These are phyloP conservation scores for Fusarium verticillioides DNA, from an alignment of 2,329 filamentous ascomycete species.

Conservation along the genomic window DNA sequence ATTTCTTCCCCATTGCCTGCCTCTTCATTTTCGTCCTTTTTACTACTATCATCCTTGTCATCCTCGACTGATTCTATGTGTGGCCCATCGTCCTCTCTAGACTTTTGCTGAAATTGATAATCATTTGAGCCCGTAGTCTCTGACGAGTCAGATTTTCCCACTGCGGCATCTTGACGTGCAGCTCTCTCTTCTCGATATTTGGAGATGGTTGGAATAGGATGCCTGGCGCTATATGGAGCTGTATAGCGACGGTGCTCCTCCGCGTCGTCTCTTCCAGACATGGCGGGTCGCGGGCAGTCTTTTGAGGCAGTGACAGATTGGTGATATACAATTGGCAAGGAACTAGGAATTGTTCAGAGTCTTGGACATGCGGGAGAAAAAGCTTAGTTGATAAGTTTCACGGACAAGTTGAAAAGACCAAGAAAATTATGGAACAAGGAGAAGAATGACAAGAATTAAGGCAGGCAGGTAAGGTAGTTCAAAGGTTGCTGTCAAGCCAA, in stretches of 20 bases:
- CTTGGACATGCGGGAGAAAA: conserved; percentile 11
- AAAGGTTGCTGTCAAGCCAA: neutral
- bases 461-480: neutral
- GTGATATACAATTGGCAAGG: neutral
- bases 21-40: conserved; percentile 3
- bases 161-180: conserved; percentile 55
- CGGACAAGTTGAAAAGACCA: neutral
- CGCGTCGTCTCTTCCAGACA: conserved; percentile 52
- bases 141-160: conserved; percentile 45
- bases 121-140: conserved; percentile 4
- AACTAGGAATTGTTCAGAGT: neutral
- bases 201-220: conserved; percentile 61
- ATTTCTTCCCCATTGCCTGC: conserved; percentile 29
- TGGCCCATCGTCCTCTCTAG: conserved; percentile 19
- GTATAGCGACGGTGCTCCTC: conserved; percentile 53
- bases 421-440: neutral
- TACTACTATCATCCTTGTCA: conserved; percentile 9
- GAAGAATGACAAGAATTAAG: conserved; percentile 1
- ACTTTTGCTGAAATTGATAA: conserved; percentile 25
- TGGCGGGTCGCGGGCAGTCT: conserved; percentile 32
- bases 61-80: conserved; percentile 26
- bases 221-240: conserved; percentile 55
- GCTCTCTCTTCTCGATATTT: conserved; percentile 60
- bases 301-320: conserved; percentile 4
- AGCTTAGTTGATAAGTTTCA: neutral